Evolutionary conservation across 345 rosid genomes (phyloP), one percentile per base, ranked within the genome.

Genomic region (Eucalyptus caleyi): DNA sequence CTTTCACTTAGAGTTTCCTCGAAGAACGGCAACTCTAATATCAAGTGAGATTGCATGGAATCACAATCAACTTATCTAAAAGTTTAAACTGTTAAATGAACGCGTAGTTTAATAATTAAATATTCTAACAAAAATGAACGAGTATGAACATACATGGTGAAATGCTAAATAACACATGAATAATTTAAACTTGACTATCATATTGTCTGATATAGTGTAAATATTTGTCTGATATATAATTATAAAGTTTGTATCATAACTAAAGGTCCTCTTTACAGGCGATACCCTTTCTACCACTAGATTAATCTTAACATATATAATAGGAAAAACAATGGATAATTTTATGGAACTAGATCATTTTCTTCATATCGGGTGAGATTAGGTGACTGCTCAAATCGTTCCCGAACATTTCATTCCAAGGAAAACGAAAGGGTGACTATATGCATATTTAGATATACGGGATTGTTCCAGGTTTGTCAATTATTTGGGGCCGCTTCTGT

Each of bases 1-100:
- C 62, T 56, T 56, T 1, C 30, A 56, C 6, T 56, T 23, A 56
- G 62, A 56, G 62, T 56, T 56, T 56, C 30, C 30, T 56, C 14
- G 1, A 26, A 26, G 62, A 56, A 56, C 3, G 0, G 27, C 1
- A 6, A 0, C 13, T 56, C 13, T 24, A 26, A 56, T 10, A 56
- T 26, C 2, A 2, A 56, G 62, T 56, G 6, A 56, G 3, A 56
- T 56, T 5, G 13, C 2, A 26, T 56, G 30, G 6, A 2, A 56
- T 23, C 30, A 56, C 2, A 24, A 56, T 1, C 6, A 56, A 56
- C 14, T 56, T 56, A 2, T 56, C 30, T 56, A 26, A 56, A 24
- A 56, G 1, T 56, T 56, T 56, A 56, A 56, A 26, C 1, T 56
- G 0, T 56, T 56, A 56, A 10, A 24, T 56, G 6, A 24, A 23